These are phyloP conservation scores for Malassezia cuniculi DNA, from an alignment of 1,284 basidiomycete genomes.

Conservation along the genomic window DNA sequence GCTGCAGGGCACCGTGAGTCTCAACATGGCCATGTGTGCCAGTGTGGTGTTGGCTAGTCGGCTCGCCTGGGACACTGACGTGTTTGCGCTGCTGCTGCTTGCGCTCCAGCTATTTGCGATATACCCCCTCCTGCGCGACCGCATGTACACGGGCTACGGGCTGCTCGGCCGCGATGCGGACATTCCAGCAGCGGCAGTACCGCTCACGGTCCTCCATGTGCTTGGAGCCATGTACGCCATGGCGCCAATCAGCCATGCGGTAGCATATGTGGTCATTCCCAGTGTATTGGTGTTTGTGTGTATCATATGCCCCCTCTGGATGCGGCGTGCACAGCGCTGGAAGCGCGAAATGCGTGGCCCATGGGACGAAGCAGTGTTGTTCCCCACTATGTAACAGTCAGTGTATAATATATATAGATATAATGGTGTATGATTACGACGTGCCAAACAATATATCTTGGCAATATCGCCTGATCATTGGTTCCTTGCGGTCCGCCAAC, in stretches of 20 bases:
- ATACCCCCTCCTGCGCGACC: conserved; percentile 10
- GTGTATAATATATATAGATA: too few relatives aligned
- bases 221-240: conserved; percentile 1
- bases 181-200: conserved; percentile 3
- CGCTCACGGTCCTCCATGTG: conserved; percentile 1
- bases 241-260: conserved; percentile 1
- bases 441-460: too few relatives aligned
- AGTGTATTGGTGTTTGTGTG: conserved; percentile 1
- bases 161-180: background rate
- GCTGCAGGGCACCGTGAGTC: conserved; percentile 62
- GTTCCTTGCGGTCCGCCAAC: too few relatives aligned
- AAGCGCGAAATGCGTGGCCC: conserved; percentile 13
- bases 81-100: conserved; percentile 79
- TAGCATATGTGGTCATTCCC: conserved; percentile 3
- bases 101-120: conserved; percentile 48
- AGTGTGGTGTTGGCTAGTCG: conserved; percentile 88
- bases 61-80: conserved; percentile 65
- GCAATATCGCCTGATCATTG: too few relatives aligned
- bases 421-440: too few relatives aligned
- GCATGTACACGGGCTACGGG: background rate
- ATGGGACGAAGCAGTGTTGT: conserved; percentile 13
- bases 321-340: conserved; percentile 12
- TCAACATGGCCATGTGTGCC: conserved; percentile 86
- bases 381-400: too few relatives aligned
- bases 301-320: conserved; percentile 9